phyloP scores from a whole-genome alignment of 106 monocot genomes.

The Acanthochlamys bracteata region DNA sequence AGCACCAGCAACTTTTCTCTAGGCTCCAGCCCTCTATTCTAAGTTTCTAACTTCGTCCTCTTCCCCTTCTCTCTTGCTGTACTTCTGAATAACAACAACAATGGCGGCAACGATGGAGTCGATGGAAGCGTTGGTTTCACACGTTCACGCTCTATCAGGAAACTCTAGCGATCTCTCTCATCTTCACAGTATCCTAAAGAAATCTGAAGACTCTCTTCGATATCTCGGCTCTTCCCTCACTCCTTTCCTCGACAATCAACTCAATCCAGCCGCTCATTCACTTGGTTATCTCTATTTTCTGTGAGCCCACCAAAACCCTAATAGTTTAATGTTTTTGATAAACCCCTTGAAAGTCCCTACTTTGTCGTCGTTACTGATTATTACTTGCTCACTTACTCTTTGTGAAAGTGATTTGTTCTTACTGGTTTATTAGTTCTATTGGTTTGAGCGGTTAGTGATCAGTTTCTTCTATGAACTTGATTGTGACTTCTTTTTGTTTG shows the following conservation, averaged over 20 bases:
- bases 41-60: too few species aligned
- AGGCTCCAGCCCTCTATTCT: too few species aligned
- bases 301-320: slow-evolving; percentile 21
- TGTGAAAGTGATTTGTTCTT: too few species aligned
- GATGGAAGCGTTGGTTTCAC: slow-evolving; percentile 60
- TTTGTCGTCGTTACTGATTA: not conserved
- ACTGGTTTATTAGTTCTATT: too few species aligned
- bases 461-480: too few species aligned
- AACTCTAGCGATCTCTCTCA: slow-evolving; percentile 47
- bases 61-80: too few species aligned
- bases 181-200: slow-evolving; percentile 73
- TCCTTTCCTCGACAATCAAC: slow-evolving; percentile 40
- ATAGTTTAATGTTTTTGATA: not conserved
- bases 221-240: slow-evolving; percentile 32
- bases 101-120: slow-evolving; percentile 49
- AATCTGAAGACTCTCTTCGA: slow-evolving; percentile 59
- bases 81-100: too few species aligned
- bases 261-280: slow-evolving; percentile 59
- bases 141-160: slow-evolving; percentile 69
- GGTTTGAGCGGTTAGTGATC: too few species aligned
- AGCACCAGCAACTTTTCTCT: too few species aligned
- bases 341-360: not conserved
- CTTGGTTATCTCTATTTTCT: slow-evolving; percentile 84
- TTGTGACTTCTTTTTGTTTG: too few species aligned
- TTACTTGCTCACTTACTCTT: too few species aligned